Evolutionary conservation across 352 stramenopile species (phyloP).

Genomic region (Phytophthora quininea): DNA sequence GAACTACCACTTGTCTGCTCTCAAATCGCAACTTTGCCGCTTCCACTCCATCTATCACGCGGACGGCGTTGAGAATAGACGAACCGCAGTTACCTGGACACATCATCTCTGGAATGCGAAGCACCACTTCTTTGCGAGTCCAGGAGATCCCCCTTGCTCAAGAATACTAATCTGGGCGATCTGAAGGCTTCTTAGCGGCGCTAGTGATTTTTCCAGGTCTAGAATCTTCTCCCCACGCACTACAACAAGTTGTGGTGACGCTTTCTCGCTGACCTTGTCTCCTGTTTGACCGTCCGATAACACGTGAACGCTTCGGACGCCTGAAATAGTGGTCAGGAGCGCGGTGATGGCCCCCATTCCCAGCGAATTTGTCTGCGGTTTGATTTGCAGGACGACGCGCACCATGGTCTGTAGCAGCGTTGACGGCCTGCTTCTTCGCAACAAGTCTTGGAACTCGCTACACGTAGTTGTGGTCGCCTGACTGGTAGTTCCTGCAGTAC

Average conservation of each 20-base stretch:
- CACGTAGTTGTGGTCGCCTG: slow-evolving; percentile 6
- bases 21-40: slow-evolving; percentile 65
- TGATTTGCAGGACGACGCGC: slow-evolving; percentile 44
- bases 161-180: slow-evolving; percentile 44
- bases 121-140: slow-evolving; percentile 66
- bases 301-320: slow-evolving; percentile 62
- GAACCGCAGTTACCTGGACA: slow-evolving; percentile 76
- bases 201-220: slow-evolving; percentile 27
- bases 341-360: slow-evolving; percentile 41
- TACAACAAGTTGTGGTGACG: slow-evolving; percentile 29
- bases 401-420: slow-evolving; percentile 18
- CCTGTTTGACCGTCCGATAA: slow-evolving; percentile 21
- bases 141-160: slow-evolving; percentile 47
- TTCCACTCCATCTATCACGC: slow-evolving; percentile 49
- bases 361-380: slow-evolving; percentile 24
- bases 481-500: slow-evolving; percentile 14
- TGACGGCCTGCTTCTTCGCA: slow-evolving; percentile 3
- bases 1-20: slow-evolving; percentile 57
- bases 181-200: slow-evolving; percentile 27
- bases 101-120: slow-evolving; percentile 83
- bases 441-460: slow-evolving; percentile 11
- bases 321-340: slow-evolving; percentile 41
- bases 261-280: too few relatives aligned
- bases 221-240: slow-evolving; percentile 42
- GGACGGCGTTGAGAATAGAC: slow-evolving; percentile 70